Evolutionary conservation across 2,329 filamentous ascomycete genomes (phyloP).

Genomic region (Aspergillus quadrilineatus): DNA sequence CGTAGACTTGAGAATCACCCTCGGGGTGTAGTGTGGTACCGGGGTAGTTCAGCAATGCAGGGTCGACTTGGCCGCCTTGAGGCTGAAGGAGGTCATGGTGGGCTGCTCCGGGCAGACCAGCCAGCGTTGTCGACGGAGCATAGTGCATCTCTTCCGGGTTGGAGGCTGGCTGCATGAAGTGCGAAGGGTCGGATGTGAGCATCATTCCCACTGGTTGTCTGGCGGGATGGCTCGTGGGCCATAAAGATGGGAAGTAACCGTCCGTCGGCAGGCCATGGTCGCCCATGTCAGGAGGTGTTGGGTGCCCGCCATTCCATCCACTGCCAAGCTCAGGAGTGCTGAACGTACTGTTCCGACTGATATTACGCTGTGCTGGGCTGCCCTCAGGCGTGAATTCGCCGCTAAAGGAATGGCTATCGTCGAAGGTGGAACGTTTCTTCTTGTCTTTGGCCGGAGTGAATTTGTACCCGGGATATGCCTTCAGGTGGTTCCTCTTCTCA

Average conservation of each 20-base stretch:
- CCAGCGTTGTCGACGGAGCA: constrained; percentile 37
- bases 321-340: constrained; percentile 32
- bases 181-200: constrained; percentile 45
- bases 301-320: constrained; percentile 32
- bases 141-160: constrained; percentile 40
- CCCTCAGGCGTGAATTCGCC: constrained; percentile 14
- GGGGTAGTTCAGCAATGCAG: constrained; percentile 40
- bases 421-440: constrained; percentile 58
- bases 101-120: constrained; percentile 43
- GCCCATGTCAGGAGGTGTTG: constrained; percentile 35
- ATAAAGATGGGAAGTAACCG: constrained; percentile 48
- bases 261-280: constrained; percentile 23
- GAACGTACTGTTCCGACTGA: constrained; percentile 25
- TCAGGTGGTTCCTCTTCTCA: constrained; percentile 80
- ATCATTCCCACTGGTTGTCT: constrained; percentile 49
- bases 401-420: constrained; percentile 31
- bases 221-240: constrained; percentile 54
- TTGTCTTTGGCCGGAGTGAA: constrained; percentile 68
- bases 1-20: constrained; percentile 15
- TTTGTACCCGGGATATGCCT: constrained; percentile 87
- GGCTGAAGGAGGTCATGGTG: constrained; percentile 46
- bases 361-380: constrained; percentile 23
- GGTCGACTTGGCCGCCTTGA: constrained; percentile 41
- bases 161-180: constrained; percentile 54
- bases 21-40: constrained; percentile 19